Evolutionary conservation across 2,329 filamentous ascomycete genomes (phyloP).

Genomic region (Ceratocystis destructans): DNA sequence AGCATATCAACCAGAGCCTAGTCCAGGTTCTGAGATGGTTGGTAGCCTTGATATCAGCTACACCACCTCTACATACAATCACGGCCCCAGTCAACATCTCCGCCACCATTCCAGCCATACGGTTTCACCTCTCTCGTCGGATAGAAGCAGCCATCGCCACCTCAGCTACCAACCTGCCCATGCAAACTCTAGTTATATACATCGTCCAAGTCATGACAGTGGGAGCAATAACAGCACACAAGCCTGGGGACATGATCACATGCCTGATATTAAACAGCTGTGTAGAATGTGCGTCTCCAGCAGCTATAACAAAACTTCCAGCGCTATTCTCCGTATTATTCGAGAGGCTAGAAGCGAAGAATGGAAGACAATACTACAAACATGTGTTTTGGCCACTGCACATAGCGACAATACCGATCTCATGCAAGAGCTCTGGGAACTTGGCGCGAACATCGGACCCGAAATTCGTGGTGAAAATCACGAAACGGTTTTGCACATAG

Average conservation of each 20-base stretch:
- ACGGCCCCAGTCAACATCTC: not conserved
- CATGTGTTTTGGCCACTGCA: constrained; percentile 12
- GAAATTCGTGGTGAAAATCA: constrained; percentile 5
- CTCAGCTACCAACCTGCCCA: constrained; percentile 1
- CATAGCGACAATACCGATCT: constrained; percentile 13
- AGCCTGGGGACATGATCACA: not conserved
- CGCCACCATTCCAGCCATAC: not conserved
- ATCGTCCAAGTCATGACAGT: constrained; percentile 11
- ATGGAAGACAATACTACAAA: not conserved
- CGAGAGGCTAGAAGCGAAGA: not conserved
- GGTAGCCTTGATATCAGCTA: not conserved
- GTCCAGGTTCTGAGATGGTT: too few species aligned
- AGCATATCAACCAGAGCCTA: not conserved
- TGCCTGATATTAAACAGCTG: constrained; percentile 6
- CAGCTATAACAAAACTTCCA: constrained; percentile 19
- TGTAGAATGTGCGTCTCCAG: constrained; percentile 19
- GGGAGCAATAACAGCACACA: constrained; percentile 10
- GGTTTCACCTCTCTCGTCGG: not conserved
- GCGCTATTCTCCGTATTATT: constrained; percentile 12
- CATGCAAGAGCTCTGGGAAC: constrained; percentile 11
- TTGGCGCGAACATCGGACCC: constrained; percentile 1
- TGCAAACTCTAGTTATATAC: not conserved
- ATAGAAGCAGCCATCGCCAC: not conserved
- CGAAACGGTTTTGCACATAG: constrained; percentile 15
- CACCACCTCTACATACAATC: not conserved